Conservation (phyloP, 371 early-diverging fungal species). For the Syncephalastrum racemosum region DNA sequence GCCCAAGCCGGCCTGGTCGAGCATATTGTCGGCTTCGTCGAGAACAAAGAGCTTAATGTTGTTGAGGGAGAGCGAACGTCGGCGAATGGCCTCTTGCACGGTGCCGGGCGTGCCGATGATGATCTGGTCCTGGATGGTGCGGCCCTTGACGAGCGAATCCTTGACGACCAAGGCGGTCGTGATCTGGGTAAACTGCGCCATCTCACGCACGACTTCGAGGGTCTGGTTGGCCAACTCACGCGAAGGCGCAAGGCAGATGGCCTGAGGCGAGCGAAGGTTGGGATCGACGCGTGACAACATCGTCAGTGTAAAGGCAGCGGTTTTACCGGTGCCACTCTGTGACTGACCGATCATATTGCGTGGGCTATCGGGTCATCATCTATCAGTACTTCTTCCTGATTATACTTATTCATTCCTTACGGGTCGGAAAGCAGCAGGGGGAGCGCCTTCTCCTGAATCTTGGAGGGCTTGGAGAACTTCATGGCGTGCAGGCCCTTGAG, state of each 20-base stretch:
- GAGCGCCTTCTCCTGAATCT: slow-evolving; percentile 95
- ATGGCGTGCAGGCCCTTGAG: slow-evolving; percentile 93
- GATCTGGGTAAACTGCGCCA: slow-evolving; percentile 87
- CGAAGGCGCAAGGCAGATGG: slow-evolving; percentile 94
- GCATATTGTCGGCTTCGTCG: slow-evolving; percentile 96
- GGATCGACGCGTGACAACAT: slow-evolving; percentile 80
- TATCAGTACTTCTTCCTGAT: background rate
- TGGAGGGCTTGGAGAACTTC: slow-evolving; percentile 91
- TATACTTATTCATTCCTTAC: slow-evolving; percentile 27
- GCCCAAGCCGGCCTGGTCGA: slow-evolving; percentile 85
- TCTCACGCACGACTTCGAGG: slow-evolving; percentile 82
- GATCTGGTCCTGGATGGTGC: slow-evolving; percentile 69
- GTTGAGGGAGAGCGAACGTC: slow-evolving; percentile 55
- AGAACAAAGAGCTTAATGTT: slow-evolving; percentile 78
- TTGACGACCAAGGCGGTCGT: slow-evolving; percentile 77
- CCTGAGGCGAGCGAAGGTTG: slow-evolving; percentile 58
- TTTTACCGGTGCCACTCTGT: slow-evolving; percentile 81
- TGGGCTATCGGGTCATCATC: slow-evolving; percentile 23
- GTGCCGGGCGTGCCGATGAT: slow-evolving; percentile 98
- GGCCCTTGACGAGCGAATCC: slow-evolving; percentile 54
- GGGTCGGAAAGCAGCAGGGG: slow-evolving; percentile 82
- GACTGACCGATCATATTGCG: slow-evolving; percentile 52
- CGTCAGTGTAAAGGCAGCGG: slow-evolving; percentile 94
- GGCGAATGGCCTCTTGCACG: slow-evolving; percentile 69
- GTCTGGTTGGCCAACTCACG: slow-evolving; percentile 98